Conservation (phyloP, 2,329 filamentous ascomycete species). For the Alternaria panax region DNA sequence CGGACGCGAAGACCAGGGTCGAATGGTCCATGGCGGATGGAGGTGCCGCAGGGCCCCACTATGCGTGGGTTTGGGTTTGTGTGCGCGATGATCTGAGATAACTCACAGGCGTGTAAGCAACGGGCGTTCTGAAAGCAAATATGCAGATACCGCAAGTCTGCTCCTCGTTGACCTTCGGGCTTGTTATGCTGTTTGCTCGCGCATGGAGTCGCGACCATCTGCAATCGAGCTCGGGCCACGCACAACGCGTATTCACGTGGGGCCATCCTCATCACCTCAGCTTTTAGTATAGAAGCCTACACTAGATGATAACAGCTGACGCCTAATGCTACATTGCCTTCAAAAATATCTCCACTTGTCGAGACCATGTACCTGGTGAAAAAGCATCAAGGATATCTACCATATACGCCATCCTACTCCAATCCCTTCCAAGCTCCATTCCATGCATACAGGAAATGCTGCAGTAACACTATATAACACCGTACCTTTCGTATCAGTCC, state of each 20-base stretch:
- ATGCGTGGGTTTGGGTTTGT: slow-evolving; percentile 14
- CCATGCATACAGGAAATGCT: slow-evolving; percentile 10
- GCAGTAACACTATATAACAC: slow-evolving; percentile 11
- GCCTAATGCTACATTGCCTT: slow-evolving; percentile 14
- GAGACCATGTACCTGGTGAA: slow-evolving; percentile 12
- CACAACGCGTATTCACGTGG: slow-evolving; percentile 27
- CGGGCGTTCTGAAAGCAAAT: not conserved
- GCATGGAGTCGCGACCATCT: slow-evolving; percentile 14
- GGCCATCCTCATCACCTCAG: not conserved
- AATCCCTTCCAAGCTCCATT: slow-evolving; percentile 9
- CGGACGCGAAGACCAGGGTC: slow-evolving; percentile 52
- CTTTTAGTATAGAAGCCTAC: not conserved
- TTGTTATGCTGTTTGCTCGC: slow-evolving; percentile 9
- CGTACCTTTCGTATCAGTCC: slow-evolving; percentile 3
- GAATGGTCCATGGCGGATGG: slow-evolving; percentile 44
- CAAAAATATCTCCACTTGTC: not conserved
- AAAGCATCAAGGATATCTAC: slow-evolving; percentile 23
- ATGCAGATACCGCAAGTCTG: not conserved
- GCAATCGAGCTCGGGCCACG: slow-evolving; percentile 15
- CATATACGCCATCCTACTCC: slow-evolving; percentile 23
- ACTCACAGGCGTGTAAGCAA: not conserved
- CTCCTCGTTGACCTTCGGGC: not conserved
- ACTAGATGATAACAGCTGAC: not conserved
- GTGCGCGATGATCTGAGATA: not conserved
- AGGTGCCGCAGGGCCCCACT: slow-evolving; percentile 30